These are phyloP conservation scores for Ophiocytium majus DNA, from an alignment of 352 stramenopile species.

Conservation along the genomic window DNA sequence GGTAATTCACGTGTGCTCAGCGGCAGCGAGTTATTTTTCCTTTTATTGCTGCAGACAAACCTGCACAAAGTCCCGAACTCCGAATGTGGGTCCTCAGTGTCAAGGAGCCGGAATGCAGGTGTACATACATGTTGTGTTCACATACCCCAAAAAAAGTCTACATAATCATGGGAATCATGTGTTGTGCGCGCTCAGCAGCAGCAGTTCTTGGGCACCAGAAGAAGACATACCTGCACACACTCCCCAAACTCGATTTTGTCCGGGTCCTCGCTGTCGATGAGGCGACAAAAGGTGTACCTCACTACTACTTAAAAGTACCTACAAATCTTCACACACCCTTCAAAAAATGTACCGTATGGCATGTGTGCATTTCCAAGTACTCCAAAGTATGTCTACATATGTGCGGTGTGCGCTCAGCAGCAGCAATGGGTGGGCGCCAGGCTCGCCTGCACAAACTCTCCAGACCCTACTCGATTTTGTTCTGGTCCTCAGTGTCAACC, in stretches of 20 bases:
- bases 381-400: neutral
- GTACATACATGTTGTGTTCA: neutral
- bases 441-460: neutral
- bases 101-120: no score
- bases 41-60: no score
- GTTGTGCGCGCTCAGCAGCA: neutral
- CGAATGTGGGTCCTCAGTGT: constrained; percentile 40
- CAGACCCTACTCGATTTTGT: no score
- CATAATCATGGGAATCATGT: no score
- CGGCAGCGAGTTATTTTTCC: no score
- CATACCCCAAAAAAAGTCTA: neutral
- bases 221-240: constrained; percentile 13
- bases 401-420: neutral
- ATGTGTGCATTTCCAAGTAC: no score
- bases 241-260: constrained; percentile 48
- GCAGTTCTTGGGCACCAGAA: no score
- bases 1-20: no score
- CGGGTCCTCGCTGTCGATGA: constrained; percentile 43
- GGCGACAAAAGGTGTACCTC: no score
- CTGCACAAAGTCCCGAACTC: constrained; percentile 34
- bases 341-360: neutral
- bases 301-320: constrained; percentile 4
- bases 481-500: no score
- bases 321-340: neutral
- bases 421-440: no score